Evolutionary conservation across 148 eudicot genomes (phyloP).

Genomic region (Camellia lanceoleosa): DNA sequence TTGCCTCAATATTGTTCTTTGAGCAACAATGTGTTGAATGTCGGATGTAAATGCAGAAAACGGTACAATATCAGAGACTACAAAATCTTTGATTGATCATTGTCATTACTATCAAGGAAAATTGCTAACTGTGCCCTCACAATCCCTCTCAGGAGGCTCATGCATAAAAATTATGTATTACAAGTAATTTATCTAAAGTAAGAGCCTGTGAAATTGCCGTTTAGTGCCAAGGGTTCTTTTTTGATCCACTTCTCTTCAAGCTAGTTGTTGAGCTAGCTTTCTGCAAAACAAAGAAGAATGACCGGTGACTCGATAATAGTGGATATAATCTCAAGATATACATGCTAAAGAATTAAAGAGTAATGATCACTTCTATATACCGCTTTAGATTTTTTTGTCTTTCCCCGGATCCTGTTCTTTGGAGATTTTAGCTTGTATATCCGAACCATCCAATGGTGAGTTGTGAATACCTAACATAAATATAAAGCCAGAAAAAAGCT

Average conservation of each 20-base stretch:
- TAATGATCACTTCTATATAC: conserved; percentile 26
- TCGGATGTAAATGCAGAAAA: too few species aligned
- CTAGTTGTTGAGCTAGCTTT: conserved; percentile 50
- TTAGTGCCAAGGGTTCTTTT: conserved; percentile 82
- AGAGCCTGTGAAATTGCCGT: conserved; percentile 10
- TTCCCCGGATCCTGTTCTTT: conserved; percentile 87
- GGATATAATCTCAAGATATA: neutral
- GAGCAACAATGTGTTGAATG: neutral
- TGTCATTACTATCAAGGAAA: conserved; percentile 3
- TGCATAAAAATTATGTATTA: conserved; percentile 8
- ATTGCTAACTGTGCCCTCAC: neutral
- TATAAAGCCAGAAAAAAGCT: neutral
- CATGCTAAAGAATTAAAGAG: neutral
- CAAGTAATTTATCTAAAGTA: conserved; percentile 10
- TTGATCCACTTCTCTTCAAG: conserved; percentile 50
- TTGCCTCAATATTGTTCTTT: neutral
- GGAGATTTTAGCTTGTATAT: conserved; percentile 87
- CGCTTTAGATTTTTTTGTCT: conserved; percentile 75
- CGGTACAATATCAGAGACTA: neutral
- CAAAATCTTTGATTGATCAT: conserved; percentile 16
- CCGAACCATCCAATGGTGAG: conserved; percentile 99
- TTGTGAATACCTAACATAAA: conserved; percentile 73
- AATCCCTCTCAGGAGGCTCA: conserved; percentile 16
- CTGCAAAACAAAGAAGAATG: conserved; percentile 34
- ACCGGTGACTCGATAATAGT: neutral